These are phyloP conservation scores for Emmonsia crescens DNA, from an alignment of 2,329 filamentous ascomycete genomes.

Conservation along the genomic window DNA sequence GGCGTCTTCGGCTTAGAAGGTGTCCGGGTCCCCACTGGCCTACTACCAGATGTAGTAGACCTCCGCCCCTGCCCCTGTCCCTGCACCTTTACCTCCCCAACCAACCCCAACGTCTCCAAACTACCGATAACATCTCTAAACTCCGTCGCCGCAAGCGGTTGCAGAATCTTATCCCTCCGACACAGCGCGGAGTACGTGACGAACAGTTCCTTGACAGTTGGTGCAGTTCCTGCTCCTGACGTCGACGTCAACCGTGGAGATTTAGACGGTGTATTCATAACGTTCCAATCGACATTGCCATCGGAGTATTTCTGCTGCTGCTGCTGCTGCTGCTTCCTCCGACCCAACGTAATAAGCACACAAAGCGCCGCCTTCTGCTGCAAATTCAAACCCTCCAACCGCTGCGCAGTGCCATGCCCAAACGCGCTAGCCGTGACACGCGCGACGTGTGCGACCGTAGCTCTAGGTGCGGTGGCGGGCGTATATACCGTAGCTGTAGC, in stretches of 20 bases:
- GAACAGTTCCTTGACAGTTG: conserved; percentile 74
- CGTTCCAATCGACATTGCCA: not conserved
- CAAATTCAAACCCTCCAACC: conserved; percentile 77
- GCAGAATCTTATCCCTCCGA: conserved; percentile 75
- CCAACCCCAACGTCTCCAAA: conserved; percentile 74
- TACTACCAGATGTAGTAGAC: conserved; percentile 31
- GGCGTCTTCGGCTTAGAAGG: conserved; percentile 11
- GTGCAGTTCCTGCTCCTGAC: conserved; percentile 41
- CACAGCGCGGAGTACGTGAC: conserved; percentile 75
- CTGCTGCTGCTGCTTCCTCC: conserved; percentile 32
- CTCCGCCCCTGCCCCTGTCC: conserved; percentile 31
- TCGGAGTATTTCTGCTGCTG: not conserved
- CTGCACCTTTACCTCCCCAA: conserved; percentile 55
- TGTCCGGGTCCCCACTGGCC: conserved; percentile 24
- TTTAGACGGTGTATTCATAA: conserved; percentile 48
- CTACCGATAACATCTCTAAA: conserved; percentile 88
- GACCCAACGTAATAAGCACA: conserved; percentile 76
- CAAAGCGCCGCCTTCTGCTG: conserved; percentile 95
- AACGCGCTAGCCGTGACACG: conserved; percentile 84
- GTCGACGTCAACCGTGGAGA: conserved; percentile 33
- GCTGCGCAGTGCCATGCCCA: conserved; percentile 74
- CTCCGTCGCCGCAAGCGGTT: conserved; percentile 80
- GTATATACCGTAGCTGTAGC: conserved; percentile 47
- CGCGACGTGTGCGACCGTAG: conserved; percentile 81
- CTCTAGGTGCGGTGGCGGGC: conserved; percentile 70